These are phyloP conservation scores for Rhizopogon vulgaris DNA, from an alignment of 768 basidiomycete species.

Conservation along the genomic window DNA sequence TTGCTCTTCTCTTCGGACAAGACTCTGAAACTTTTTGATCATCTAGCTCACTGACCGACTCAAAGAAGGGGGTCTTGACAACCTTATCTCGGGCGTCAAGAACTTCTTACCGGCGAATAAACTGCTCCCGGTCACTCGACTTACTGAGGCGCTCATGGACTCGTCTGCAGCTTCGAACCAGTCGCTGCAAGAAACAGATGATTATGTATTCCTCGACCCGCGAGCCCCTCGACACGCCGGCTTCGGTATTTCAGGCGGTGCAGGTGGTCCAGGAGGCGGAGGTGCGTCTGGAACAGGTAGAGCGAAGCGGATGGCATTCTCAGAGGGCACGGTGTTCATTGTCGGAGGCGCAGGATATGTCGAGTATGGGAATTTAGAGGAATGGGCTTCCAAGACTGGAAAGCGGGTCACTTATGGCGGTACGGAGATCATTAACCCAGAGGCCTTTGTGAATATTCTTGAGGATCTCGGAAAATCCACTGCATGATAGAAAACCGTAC, in stretches of 20 bases:
- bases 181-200: slow-evolving; percentile 93
- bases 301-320: slow-evolving; percentile 65
- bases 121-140: slow-evolving; percentile 83
- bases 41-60: slow-evolving; percentile 83
- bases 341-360: slow-evolving; percentile 97
- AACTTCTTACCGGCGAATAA: slow-evolving; percentile 96
- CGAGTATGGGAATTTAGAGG: slow-evolving; percentile 93
- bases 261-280: slow-evolving; percentile 38
- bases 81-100: slow-evolving; percentile 94
- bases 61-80: slow-evolving; percentile 95
- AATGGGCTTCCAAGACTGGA: slow-evolving; percentile 82
- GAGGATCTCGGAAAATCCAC: slow-evolving; percentile 51
- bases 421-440: slow-evolving; percentile 91
- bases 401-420: slow-evolving; percentile 91
- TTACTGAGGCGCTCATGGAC: slow-evolving; percentile 97
- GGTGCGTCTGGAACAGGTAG: slow-evolving; percentile 30
- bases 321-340: slow-evolving; percentile 86
- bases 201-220: slow-evolving; percentile 92
- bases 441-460: slow-evolving; percentile 71
- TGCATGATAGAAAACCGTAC: slow-evolving; percentile 15
- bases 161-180: slow-evolving; percentile 90
- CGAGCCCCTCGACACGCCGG: slow-evolving; percentile 61
- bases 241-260: slow-evolving; percentile 39
- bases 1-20: neutral
- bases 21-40: neutral